These are phyloP conservation scores for Alnus glutinosa DNA, from an alignment of 306 rosid genomes.

Conservation along the genomic window DNA sequence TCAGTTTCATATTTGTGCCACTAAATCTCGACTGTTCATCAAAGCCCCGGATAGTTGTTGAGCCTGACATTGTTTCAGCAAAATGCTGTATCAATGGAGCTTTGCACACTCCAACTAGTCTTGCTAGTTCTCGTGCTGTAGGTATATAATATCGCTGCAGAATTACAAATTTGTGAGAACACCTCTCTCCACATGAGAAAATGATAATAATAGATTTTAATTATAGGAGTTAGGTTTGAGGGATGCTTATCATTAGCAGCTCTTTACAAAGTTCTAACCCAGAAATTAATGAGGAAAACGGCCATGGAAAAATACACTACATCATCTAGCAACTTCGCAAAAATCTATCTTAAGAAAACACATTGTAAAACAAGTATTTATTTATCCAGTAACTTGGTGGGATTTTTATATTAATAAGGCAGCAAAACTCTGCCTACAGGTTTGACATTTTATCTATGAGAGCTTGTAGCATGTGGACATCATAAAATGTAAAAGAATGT, in stretches of 20 bases:
- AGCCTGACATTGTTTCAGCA: constrained; percentile 79
- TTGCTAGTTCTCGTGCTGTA: constrained; percentile 69
- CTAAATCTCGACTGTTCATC: constrained; percentile 69
- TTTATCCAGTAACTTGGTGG: background rate
- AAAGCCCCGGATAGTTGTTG: constrained; percentile 76
- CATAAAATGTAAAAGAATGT: background rate
- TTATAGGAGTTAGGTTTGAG: background rate
- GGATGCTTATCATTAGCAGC: background rate
- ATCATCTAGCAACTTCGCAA: background rate
- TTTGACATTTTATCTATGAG: background rate
- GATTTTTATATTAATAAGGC: background rate
- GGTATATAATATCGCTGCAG: constrained; percentile 69
- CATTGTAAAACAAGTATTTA: background rate
- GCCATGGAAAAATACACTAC: background rate
- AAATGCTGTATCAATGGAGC: constrained; percentile 87
- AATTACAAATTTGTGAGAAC: constrained; percentile 8
- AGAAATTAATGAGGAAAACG: too few relatives aligned
- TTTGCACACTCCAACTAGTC: constrained; percentile 78
- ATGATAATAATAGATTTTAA: background rate
- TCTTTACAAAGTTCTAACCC: background rate
- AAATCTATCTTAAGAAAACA: background rate
- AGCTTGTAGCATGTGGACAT: background rate
- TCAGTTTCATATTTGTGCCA: constrained; percentile 63
- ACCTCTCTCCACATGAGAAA: background rate
- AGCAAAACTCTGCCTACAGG: background rate